Evolutionary conservation across 768 basidiomycete species (phyloP).

Genomic region (Lactifluus piperatus): DNA sequence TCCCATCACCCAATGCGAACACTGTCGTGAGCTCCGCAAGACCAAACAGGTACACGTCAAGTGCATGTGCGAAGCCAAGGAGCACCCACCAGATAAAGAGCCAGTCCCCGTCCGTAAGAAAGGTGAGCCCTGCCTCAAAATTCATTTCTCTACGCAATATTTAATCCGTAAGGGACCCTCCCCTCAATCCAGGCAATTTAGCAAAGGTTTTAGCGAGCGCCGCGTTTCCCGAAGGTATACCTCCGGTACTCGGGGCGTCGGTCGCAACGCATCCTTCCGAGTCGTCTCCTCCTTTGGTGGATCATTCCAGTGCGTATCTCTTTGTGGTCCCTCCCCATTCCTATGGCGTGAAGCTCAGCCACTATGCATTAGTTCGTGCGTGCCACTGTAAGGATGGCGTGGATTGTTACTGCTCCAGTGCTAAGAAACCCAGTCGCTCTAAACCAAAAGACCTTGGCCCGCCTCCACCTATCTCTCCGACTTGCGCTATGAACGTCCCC

Average conservation of each 20-base stretch:
- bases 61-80: conserved; percentile 50
- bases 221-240: conserved; percentile 75
- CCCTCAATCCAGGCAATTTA: conserved; percentile 37
- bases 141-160: conserved; percentile 6
- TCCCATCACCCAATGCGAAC: conserved; percentile 82
- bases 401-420: conserved; percentile 11
- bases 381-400: conserved; percentile 29
- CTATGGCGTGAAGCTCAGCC: background rate
- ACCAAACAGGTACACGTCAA: conserved; percentile 76
- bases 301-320: conserved; percentile 35
- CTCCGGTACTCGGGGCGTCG: conserved; percentile 60
- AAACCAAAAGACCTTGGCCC: background rate
- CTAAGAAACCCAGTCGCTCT: conserved; percentile 2
- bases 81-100: conserved; percentile 10
- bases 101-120: conserved; percentile 35
- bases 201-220: conserved; percentile 58
- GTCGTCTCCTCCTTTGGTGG: conserved; percentile 50
- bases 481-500: conserved; percentile 11
- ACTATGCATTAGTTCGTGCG: conserved; percentile 16
- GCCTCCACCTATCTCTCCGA: conserved; percentile 12
- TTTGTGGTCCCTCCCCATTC: background rate
- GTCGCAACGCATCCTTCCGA: conserved; percentile 40
- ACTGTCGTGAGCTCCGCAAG: conserved; percentile 75
- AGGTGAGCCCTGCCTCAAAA: conserved; percentile 41
- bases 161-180: conserved; percentile 24